Evolutionary conservation across 495 filamentous ascomycete genomes (phyloP).

Genomic region (Penicillium coffeae): DNA sequence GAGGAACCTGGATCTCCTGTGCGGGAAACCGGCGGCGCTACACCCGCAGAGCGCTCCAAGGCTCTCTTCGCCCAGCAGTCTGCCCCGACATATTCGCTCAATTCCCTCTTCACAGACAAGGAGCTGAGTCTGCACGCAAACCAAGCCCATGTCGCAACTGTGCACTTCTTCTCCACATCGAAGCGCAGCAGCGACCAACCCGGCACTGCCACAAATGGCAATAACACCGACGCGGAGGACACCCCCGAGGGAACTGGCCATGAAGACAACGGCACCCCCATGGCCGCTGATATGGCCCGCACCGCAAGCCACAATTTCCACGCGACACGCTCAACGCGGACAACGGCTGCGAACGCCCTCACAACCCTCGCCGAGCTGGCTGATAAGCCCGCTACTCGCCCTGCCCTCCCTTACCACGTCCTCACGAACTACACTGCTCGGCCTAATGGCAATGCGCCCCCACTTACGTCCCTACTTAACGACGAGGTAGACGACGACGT

Average conservation of each 20-base stretch:
- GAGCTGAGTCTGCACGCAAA: constrained; percentile 77
- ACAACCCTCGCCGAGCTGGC: constrained; percentile 59
- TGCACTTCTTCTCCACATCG: constrained; percentile 51
- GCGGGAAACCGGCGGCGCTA: constrained; percentile 47
- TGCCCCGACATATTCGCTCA: constrained; percentile 67
- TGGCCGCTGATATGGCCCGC: constrained; percentile 64
- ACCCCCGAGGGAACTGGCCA: constrained; percentile 45
- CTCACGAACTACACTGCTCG: constrained; percentile 48
- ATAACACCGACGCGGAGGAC: constrained; percentile 46
- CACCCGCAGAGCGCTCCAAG: constrained; percentile 46
- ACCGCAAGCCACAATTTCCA: constrained; percentile 63
- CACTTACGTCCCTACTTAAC: constrained; percentile 48
- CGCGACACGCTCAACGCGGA: constrained; percentile 67
- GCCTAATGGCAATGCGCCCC: constrained; percentile 43
- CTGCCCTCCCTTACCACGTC: constrained; percentile 60
- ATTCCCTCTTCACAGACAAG: constrained; percentile 91
- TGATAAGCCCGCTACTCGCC: constrained; percentile 59
- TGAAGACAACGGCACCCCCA: constrained; percentile 51
- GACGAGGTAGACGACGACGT: constrained; percentile 60
- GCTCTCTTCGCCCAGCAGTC: constrained; percentile 35
- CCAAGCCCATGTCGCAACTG: constrained; percentile 62
- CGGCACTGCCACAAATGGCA: constrained; percentile 38
- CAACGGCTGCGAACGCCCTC: constrained; percentile 50
- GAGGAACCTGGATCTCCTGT: constrained; percentile 70
- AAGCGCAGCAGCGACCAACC: constrained; percentile 45